These are phyloP conservation scores for Dioscorea cayenensis DNA, from an alignment of 116 monocot genomes.

Conservation along the genomic window DNA sequence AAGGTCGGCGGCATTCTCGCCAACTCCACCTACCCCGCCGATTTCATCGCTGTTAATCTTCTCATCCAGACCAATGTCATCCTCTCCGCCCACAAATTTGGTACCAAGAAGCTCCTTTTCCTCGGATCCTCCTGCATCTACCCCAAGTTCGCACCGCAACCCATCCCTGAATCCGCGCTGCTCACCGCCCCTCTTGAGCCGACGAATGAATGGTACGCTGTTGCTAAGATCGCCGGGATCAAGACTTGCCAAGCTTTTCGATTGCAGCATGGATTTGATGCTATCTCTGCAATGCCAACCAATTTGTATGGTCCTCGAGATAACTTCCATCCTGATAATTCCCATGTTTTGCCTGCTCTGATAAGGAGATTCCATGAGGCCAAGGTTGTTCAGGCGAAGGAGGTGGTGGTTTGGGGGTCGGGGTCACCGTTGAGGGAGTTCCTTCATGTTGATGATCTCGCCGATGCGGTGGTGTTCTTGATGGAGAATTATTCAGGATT, in stretches of 20 bases:
- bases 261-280: slow-evolving; percentile 60
- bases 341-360: slow-evolving; percentile 83
- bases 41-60: slow-evolving; percentile 86
- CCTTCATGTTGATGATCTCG: slow-evolving; percentile 81
- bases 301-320: slow-evolving; percentile 90
- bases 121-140: slow-evolving; percentile 94
- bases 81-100: slow-evolving; percentile 50
- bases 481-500: slow-evolving; percentile 71
- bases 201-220: slow-evolving; percentile 92
- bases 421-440: slow-evolving; percentile 85
- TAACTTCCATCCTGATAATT: slow-evolving; percentile 89
- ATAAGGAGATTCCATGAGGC: slow-evolving; percentile 83
- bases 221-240: slow-evolving; percentile 94
- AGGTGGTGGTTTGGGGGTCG: slow-evolving; percentile 86
- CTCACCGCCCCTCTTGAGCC: slow-evolving; percentile 76
- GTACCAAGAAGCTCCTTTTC: slow-evolving; percentile 63
- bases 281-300: slow-evolving; percentile 89
- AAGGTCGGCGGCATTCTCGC: slow-evolving; percentile 91
- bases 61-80: slow-evolving; percentile 96
- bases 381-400: slow-evolving; percentile 32
- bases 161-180: slow-evolving; percentile 74
- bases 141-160: slow-evolving; percentile 84
- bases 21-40: slow-evolving; percentile 80
- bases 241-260: slow-evolving; percentile 91
- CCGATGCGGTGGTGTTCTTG: slow-evolving; percentile 69